phyloP scores from a whole-genome alignment of 1,284 basidiomycete genomes.

The Sanghuangporus sanghuang region DNA sequence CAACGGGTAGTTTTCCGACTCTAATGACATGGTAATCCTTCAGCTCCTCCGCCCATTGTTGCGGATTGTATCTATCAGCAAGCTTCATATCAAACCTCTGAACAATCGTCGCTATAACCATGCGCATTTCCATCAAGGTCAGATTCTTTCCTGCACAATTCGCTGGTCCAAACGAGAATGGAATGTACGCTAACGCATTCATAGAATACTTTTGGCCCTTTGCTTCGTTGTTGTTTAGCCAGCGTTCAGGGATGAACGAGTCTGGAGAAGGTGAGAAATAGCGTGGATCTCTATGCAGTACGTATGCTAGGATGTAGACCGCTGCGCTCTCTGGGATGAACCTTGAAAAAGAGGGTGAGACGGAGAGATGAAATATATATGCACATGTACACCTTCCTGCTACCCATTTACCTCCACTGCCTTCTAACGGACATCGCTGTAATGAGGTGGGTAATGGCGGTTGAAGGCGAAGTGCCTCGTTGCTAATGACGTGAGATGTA shows the following conservation, averaged over 20 bases:
- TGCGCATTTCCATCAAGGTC: slow-evolving; percentile 29
- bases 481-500: neutral
- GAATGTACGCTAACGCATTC: slow-evolving; percentile 35
- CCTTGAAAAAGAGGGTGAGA: slow-evolving; percentile 26
- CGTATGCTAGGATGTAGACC: slow-evolving; percentile 41
- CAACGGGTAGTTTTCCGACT: slow-evolving; percentile 25
- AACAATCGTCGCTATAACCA: slow-evolving; percentile 25
- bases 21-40: slow-evolving; percentile 28
- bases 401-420: slow-evolving; percentile 9
- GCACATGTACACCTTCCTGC: neutral
- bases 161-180: slow-evolving; percentile 30
- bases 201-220: neutral
- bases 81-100: slow-evolving; percentile 29
- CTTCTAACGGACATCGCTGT: slow-evolving; percentile 6
- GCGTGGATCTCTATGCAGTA: slow-evolving; percentile 36
- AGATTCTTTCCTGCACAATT: slow-evolving; percentile 31
- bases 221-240: slow-evolving; percentile 26
- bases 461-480: slow-evolving; percentile 9
- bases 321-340: slow-evolving; percentile 46
- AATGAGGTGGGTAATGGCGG: slow-evolving; percentile 2
- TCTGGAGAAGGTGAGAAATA: slow-evolving; percentile 36
- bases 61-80: slow-evolving; percentile 20
- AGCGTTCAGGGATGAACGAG: slow-evolving; percentile 37
- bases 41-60: slow-evolving; percentile 26
- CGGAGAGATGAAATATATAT: neutral